Evolutionary conservation across 371 early-diverging fungal species (phyloP).

Genomic region (Circinella umbellata): DNA sequence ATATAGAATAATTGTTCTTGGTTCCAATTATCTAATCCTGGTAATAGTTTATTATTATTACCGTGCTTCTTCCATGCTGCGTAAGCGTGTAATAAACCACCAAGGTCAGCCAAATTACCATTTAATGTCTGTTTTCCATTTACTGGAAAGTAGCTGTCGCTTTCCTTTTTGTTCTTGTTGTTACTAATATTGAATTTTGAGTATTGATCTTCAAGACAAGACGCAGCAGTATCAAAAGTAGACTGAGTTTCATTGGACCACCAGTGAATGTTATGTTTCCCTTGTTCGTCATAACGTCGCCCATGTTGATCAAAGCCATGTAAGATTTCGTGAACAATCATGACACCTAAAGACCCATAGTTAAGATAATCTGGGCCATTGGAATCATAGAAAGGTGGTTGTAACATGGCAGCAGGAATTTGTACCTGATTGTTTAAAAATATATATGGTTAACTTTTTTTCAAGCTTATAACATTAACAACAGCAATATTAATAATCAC

Average conservation of each 20-base stretch:
- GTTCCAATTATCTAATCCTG: slow-evolving; percentile 56
- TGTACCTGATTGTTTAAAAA: slow-evolving; percentile 32
- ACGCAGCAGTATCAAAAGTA: slow-evolving; percentile 55
- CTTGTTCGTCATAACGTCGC: slow-evolving; percentile 54
- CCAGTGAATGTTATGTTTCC: slow-evolving; percentile 56
- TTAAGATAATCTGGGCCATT: slow-evolving; percentile 40
- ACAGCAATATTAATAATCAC: background rate
- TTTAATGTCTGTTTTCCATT: slow-evolving; percentile 68
- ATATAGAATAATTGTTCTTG: slow-evolving; percentile 66
- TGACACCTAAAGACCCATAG: slow-evolving; percentile 20
- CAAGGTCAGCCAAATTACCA: slow-evolving; percentile 77
- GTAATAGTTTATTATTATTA: slow-evolving; percentile 23
- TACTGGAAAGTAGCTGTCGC: slow-evolving; percentile 31
- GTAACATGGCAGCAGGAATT: slow-evolving; percentile 60
- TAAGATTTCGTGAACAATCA: slow-evolving; percentile 23
- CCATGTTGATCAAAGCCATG: slow-evolving; percentile 66
- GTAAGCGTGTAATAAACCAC: slow-evolving; percentile 52
- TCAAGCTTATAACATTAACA: too few relatives aligned
- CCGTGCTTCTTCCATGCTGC: slow-evolving; percentile 39
- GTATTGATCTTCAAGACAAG: slow-evolving; percentile 70
- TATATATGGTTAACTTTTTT: too few relatives aligned
- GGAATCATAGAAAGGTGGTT: slow-evolving; percentile 52
- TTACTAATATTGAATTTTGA: slow-evolving; percentile 46
- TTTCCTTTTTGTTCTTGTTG: too few relatives aligned
- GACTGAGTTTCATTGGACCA: slow-evolving; percentile 59